Base-by-base conservation (phyloP, 1,139 yeast species). In the Candida tetrigidarum region DNA sequence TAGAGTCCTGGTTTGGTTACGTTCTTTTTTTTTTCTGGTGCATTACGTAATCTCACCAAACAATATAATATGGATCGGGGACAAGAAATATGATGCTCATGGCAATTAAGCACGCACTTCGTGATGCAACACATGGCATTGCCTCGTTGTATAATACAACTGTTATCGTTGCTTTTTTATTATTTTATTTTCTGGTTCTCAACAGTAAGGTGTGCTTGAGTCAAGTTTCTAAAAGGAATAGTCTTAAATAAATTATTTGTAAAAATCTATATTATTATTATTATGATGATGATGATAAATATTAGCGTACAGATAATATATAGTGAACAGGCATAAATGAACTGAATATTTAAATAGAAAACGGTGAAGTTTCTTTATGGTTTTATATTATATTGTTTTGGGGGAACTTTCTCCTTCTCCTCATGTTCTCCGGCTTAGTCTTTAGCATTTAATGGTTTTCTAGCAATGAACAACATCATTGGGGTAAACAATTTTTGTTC, bases 401-500 rank as follows among this genome's bases (percentile, higher is more conserved):
- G n/a, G n/a, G n/a, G n/a, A n/a, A n/a, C n/a, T n/a, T n/a, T n/a
- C n/a, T n/a, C n/a, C n/a, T n/a, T n/a, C n/a, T n/a, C n/a, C n/a
- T n/a, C n/a, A n/a, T n/a, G n/a, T n/a, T n/a, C n/a, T n/a, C n/a
- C n/a, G n/a, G n/a, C n/a, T n/a, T 22, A 22, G 8, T 22, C 29
- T 16, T 38, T 23, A 25, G 32, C 32, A 22, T 58, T 52, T 50
- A 52, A 54, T 49, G 97, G 97, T 73, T 91, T 91, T 74, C 80
- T 86, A 59, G 81, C 90, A 56, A 92, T 80, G 66, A 84, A 92
- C 66, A 92, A 78, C 93, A 89, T 86, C 98, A 92, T 92, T 62
- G 98, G 98, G 39, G 97, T 91, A 72, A 92, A 92, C 57, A 92
- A 77, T 62, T 86, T 85, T 67, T 85, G 80, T 68, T 78, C 79